These are phyloP conservation scores for Setaria italica DNA, from an alignment of 202 grass and related monocot genomes.

Conservation along the genomic window DNA sequence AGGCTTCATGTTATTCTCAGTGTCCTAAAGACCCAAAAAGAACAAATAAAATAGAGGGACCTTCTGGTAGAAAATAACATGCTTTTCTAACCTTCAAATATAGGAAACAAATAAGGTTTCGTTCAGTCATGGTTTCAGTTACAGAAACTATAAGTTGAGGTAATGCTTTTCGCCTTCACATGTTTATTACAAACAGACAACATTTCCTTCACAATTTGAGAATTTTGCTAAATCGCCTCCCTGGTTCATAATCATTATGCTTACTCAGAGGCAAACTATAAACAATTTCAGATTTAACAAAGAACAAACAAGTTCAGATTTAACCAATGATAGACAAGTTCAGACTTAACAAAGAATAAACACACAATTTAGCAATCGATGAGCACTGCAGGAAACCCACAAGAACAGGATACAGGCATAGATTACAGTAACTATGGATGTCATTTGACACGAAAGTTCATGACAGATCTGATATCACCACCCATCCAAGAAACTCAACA, in stretches of 20 bases:
- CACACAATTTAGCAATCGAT: too few relatives aligned
- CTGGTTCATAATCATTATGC: conserved; percentile 43
- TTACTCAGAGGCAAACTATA: conserved; percentile 8
- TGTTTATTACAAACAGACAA: conserved; percentile 71
- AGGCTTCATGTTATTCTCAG: conserved; percentile 80
- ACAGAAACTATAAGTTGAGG: conserved; percentile 32
- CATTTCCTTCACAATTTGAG: conserved; percentile 67
- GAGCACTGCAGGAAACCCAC: too few relatives aligned
- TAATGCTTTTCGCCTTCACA: conserved; percentile 66
- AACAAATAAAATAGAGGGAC: conserved; percentile 21
- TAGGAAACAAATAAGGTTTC: conserved; percentile 25
- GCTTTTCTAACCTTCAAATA: not conserved
- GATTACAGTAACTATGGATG: too few relatives aligned
- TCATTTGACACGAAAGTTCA: too few relatives aligned
- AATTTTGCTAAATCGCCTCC: conserved; percentile 74
- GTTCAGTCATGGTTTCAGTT: conserved; percentile 5
- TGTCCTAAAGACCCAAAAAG: conserved; percentile 55
- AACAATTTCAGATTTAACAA: too few relatives aligned
- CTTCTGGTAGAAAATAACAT: not conserved
- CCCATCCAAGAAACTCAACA: too few relatives aligned
- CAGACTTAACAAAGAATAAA: too few relatives aligned
- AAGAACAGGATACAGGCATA: too few relatives aligned
- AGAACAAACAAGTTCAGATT: too few relatives aligned
- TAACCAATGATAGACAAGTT: too few relatives aligned
- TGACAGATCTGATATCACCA: too few relatives aligned